Evolutionary conservation across 495 filamentous ascomycete genomes (phyloP).

Genomic region (Parachaetomium inaequale): DNA sequence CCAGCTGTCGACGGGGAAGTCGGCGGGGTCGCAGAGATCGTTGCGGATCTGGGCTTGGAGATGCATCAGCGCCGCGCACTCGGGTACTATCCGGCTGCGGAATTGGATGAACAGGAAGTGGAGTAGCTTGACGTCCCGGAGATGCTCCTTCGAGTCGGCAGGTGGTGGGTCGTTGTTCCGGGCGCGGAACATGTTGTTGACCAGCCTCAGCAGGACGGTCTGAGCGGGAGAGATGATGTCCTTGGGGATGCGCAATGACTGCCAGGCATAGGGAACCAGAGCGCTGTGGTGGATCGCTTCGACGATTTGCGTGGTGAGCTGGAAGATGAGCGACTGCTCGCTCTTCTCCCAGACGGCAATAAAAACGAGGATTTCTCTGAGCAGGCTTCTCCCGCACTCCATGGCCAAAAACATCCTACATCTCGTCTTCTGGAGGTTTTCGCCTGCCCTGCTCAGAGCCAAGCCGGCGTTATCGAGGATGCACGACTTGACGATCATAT

Average conservation of each 20-base stretch:
- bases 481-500: constrained; percentile 90
- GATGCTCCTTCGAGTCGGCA: constrained; percentile 46
- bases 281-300: constrained; percentile 84
- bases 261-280: constrained; percentile 84
- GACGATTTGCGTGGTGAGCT: constrained; percentile 92
- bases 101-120: constrained; percentile 90
- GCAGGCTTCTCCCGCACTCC: constrained; percentile 79
- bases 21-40: constrained; percentile 49
- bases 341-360: constrained; percentile 94
- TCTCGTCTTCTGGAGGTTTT: constrained; percentile 78
- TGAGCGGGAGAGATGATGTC: constrained; percentile 94
- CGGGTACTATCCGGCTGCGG: constrained; percentile 83
- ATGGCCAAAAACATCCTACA: constrained; percentile 85
- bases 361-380: constrained; percentile 89
- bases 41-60: constrained; percentile 82
- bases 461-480: constrained; percentile 68
- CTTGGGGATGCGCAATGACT: constrained; percentile 84
- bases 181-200: constrained; percentile 82
- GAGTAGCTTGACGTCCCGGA: constrained; percentile 57
- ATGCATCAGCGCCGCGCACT: constrained; percentile 88
- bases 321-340: constrained; percentile 88
- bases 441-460: constrained; percentile 50
- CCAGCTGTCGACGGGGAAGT: constrained; percentile 93
- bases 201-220: constrained; percentile 81
- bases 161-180: constrained; percentile 57